These are phyloP conservation scores for Tetrapisispora arboricola DNA, from an alignment of 805 yeast species.

Conservation along the genomic window DNA sequence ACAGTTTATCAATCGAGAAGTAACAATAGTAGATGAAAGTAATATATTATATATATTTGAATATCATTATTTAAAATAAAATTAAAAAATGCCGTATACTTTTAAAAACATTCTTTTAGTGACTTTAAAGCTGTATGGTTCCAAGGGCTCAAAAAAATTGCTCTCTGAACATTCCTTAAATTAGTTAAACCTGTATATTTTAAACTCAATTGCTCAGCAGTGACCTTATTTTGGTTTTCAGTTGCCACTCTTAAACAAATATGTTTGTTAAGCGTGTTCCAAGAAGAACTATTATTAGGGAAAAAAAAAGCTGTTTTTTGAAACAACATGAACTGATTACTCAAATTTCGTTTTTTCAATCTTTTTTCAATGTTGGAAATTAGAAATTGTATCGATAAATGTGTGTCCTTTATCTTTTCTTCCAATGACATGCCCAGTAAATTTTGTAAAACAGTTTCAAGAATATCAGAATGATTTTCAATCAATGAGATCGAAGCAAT, in stretches of 20 bases:
- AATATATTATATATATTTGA: no score
- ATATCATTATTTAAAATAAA: no score
- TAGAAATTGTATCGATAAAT: constrained; percentile 48
- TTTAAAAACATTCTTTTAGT: constrained; percentile 22
- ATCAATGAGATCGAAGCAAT: constrained; percentile 71
- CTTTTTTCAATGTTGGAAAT: constrained; percentile 41
- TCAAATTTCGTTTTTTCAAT: constrained; percentile 19
- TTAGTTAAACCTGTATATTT: constrained; percentile 41
- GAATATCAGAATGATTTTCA: constrained; percentile 47
- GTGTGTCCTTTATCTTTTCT: constrained; percentile 41
- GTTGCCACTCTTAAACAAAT: constrained; percentile 52
- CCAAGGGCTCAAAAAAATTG: constrained; percentile 55
- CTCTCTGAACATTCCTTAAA: constrained; percentile 52
- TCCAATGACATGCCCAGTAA: constrained; percentile 40
- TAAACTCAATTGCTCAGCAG: constrained; percentile 39
- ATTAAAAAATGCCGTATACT: neutral
- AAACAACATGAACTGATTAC: constrained; percentile 10
- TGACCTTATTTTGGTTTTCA: constrained; percentile 38
- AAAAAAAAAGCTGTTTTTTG: constrained; percentile 63
- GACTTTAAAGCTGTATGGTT: constrained; percentile 26
- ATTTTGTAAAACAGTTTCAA: constrained; percentile 56
- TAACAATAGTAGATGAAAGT: no score
- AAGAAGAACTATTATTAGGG: constrained; percentile 58
- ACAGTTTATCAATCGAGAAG: neutral
- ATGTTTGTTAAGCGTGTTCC: constrained; percentile 52